These are phyloP conservation scores for Lachancea nothofagi DNA, from an alignment of 805 yeast genomes.

Conservation along the genomic window DNA sequence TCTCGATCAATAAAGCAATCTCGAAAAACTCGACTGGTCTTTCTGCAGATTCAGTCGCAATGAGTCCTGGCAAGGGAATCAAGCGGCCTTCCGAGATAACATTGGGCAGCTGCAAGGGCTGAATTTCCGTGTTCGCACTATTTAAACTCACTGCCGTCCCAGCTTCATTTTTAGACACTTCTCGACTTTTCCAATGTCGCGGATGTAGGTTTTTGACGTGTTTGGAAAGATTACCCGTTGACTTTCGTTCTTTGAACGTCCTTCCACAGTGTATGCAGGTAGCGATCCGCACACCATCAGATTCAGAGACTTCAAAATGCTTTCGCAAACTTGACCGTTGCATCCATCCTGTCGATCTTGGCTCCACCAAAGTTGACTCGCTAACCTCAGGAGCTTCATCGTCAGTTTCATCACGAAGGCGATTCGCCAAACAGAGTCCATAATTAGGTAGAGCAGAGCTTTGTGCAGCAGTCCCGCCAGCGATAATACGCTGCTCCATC, in stretches of 20 bases:
- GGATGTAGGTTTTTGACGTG: conserved; percentile 5
- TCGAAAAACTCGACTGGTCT: background rate
- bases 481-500: too few species aligned
- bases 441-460: too few species aligned
- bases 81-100: too few species aligned
- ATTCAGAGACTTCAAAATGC: background rate
- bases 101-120: too few species aligned
- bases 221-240: conserved; percentile 8
- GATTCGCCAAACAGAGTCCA: too few species aligned
- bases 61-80: background rate
- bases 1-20: background rate
- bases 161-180: background rate
- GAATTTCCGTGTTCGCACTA: too few species aligned
- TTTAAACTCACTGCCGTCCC: too few species aligned
- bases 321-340: background rate
- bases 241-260: conserved; percentile 1
- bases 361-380: background rate
- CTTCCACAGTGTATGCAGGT: conserved; percentile 1
- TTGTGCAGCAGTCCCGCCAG: too few species aligned
- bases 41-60: background rate
- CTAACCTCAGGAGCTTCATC: background rate
- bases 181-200: background rate
- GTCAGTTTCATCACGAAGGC: too few species aligned
- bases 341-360: conserved; percentile 1
- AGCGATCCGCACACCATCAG: background rate